Evolutionary conservation across 352 stramenopile species (phyloP), one percentile per base, ranked within the genome.

Genomic region (Pythium myriotylum): DNA sequence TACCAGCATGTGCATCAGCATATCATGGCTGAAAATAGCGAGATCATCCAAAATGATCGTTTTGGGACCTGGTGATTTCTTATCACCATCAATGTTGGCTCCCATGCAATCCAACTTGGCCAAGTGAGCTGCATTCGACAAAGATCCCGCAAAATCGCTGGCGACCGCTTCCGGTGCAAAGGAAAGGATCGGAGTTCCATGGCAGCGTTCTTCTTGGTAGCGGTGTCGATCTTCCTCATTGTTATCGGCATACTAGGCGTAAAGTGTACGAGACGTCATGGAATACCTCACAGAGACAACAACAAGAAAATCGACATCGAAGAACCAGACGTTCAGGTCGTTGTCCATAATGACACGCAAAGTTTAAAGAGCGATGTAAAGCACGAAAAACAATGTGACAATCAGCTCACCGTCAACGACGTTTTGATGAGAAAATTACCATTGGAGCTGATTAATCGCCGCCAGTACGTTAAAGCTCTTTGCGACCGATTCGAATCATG

Each of bases 241-340:
- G 62, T 67, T n/a, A 62, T 55, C 13, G 63, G 67, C 23, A 65
- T 77, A 54, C 60, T 51, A 19, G 20, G 47, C 8, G 70, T 66
- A 5, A 59, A 22, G 2, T 87, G 72, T 70, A 16, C 81, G 20
- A 49, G 40, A 14, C 33, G 51, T 6, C 68, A 56, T 4, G 33
- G 68, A 2, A 61, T 49, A 7, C 45, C 52, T 9, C 27, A 66
- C 1, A 73, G 73, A 23, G 65, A 70, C 40, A 47, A 53, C 1
- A 81, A 77, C 58, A 86, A 76, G 43, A 58, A 75, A 23, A 29
- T 47, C 6, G 59, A 68, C 27, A 58, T 55, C 5, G 70, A 78
- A 24, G 45, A 60, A 6, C 59, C 81, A 7, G 62, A 81, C 7
- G 59, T 88, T 13, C 65, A 88, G 45, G 79, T 88, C 42, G 62